These are phyloP conservation scores for Neurospora africana DNA, from an alignment of 495 filamentous ascomycete species.

Conservation along the genomic window DNA sequence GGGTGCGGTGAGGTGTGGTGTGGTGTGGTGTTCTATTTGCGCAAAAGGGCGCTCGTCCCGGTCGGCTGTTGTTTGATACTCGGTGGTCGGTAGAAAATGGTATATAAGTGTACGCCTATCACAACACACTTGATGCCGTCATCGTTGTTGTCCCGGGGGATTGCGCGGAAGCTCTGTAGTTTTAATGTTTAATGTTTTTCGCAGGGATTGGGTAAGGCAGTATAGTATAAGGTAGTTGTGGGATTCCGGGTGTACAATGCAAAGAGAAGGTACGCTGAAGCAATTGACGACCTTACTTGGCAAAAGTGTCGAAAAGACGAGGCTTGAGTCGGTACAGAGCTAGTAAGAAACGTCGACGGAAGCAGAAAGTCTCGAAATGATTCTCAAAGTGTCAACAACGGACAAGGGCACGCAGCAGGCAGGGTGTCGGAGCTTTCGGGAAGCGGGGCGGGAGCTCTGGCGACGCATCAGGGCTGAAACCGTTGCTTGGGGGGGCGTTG, in stretches of 20 bases:
- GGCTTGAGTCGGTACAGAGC: background rate
- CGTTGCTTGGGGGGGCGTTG: background rate
- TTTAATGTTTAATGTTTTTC: background rate
- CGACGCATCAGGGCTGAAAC: background rate
- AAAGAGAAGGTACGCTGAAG: background rate
- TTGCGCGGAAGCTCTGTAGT: background rate
- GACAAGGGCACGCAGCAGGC: background rate
- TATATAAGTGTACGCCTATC: background rate
- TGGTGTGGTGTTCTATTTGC: too few relatives aligned
- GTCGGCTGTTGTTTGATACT: background rate
- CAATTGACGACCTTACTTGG: background rate
- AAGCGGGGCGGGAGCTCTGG: background rate
- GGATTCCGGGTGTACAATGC: background rate
- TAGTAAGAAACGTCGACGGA: background rate
- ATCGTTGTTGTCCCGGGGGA: background rate
- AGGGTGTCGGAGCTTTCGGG: background rate
- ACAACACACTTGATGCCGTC: background rate
- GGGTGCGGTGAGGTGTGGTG: too few relatives aligned
- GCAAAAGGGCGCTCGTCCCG: background rate
- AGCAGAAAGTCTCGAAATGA: background rate
- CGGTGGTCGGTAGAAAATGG: background rate
- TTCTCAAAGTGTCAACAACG: background rate
- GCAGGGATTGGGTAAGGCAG: background rate
- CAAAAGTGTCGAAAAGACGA: background rate
- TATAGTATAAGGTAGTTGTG: background rate